Evolutionary conservation across 305 asterid species (phyloP), one percentile per base, ranked within the genome.

Genomic region (Plantago lanceolata): DNA sequence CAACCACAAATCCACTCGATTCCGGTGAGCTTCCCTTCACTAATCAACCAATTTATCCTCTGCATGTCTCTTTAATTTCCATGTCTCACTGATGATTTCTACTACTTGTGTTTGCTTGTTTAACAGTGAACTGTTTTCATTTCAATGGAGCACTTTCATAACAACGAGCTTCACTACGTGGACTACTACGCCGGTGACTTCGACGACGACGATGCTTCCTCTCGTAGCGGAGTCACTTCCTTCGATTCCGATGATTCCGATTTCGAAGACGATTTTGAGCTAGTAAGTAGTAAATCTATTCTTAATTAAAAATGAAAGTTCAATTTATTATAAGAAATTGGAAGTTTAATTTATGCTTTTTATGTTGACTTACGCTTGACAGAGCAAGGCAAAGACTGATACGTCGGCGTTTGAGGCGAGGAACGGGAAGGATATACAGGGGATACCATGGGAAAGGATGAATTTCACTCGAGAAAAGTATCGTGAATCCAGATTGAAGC

Each of bases 371-470:
- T 31, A 24, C 28, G 3, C 28, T 24, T 64, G 19, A 19, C 79
- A 85, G 97, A 72, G 65, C 63, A 72, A 75, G 68, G 71, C 90
- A 29, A 72, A 65, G 77, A 79, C 81, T 44, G 94, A 87, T 74
- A 89, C 97, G 24, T 87, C 96, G 21, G 97, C 96, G 62, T 21
- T 68, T 49, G 97, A 89, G 65, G 94, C 75, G 35, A 84, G 75
- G 71, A 81, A 83, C 61, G 98, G 98, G 24, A 92, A 92, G 79
- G 98, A 91, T 74, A 86, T 88, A 29, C 98, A 91, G 75, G 98
- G 98, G 59, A 89, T 91, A 60, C 95, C 96, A 8, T 91, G 96
- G 98, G 96, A 86, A 69, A 81, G 94, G 73, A 84, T 88, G 65
- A 89, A 81, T 73, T 81, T 82, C 55, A 83, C 95, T 8, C 79